Percentiles rank a stretch among this genome's conserved stretches.
Conservation (phyloP, 495 filamentous ascomycete genomes). For the Immersiella caudata region DNA sequence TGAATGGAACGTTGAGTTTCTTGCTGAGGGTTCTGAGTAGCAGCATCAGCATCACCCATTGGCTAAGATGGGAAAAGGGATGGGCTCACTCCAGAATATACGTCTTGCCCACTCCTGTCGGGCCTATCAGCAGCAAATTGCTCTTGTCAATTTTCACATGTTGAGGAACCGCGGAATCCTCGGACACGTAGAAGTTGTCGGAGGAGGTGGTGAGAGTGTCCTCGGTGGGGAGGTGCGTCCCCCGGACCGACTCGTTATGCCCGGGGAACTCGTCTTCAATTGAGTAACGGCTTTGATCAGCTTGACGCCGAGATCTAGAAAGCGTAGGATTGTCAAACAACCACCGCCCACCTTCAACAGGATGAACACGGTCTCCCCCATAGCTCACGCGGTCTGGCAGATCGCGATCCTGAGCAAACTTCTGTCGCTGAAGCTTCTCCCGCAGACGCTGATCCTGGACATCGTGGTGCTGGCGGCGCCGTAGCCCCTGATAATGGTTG, state of each 20-base stretch:
- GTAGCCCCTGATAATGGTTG: slow-evolving; percentile 91
- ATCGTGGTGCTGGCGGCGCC: slow-evolving; percentile 77
- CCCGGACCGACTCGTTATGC: slow-evolving; percentile 64
- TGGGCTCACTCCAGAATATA: slow-evolving; percentile 75
- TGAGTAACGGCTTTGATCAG: slow-evolving; percentile 37
- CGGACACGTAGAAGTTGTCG: slow-evolving; percentile 44
- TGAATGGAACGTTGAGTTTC: slow-evolving; percentile 87
- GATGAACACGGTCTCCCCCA: slow-evolving; percentile 39
- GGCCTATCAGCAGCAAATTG: slow-evolving; percentile 89
- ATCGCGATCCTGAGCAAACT: slow-evolving; percentile 48
- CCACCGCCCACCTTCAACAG: slow-evolving; percentile 54
- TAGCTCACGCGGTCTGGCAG: slow-evolving; percentile 31
- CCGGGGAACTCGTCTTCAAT: slow-evolving; percentile 77
- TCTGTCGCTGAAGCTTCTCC: slow-evolving; percentile 53
- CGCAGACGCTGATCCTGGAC: slow-evolving; percentile 68
- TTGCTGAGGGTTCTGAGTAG: slow-evolving; percentile 51
- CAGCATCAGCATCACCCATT: slow-evolving; percentile 12
- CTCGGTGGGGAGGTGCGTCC: slow-evolving; percentile 35
- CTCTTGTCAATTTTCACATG: slow-evolving; percentile 90
- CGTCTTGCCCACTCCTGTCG: slow-evolving; percentile 95
- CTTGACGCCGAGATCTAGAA: slow-evolving; percentile 28
- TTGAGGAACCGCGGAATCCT: slow-evolving; percentile 51
- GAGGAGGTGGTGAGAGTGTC: slow-evolving; percentile 21
- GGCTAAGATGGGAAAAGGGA: background rate
- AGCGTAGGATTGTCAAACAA: slow-evolving; percentile 29